Conservation (phyloP, 2,329 filamentous ascomycete genomes). For the Drechmeria coniospora region DNA sequence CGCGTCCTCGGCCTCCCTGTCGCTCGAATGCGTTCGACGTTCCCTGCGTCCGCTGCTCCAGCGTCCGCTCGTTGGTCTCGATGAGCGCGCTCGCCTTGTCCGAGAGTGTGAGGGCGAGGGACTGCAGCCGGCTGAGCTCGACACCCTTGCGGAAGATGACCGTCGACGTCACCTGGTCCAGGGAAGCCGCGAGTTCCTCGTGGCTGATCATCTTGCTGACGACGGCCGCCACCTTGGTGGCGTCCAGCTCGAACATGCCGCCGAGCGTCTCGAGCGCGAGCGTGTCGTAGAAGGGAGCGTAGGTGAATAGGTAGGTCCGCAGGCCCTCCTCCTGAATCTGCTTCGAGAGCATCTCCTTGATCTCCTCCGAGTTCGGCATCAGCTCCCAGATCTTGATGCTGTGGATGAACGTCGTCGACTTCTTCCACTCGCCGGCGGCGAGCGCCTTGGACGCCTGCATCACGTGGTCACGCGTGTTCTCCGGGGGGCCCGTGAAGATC, state of each 20-base stretch:
- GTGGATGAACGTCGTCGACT: slow-evolving; percentile 82
- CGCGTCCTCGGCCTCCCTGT: slow-evolving; percentile 64
- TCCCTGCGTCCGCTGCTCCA: slow-evolving; percentile 93
- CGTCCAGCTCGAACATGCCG: slow-evolving; percentile 86
- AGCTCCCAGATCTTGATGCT: slow-evolving; percentile 99
- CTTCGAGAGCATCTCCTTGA: slow-evolving; percentile 92
- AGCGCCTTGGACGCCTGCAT: slow-evolving; percentile 98
- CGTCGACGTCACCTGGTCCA: slow-evolving; percentile 93
- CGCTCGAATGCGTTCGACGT: slow-evolving; percentile 91
- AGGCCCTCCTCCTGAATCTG: slow-evolving; percentile 99
- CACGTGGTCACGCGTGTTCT: slow-evolving; percentile 97
- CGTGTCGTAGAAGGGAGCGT: slow-evolving; percentile 98
- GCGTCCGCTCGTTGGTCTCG: slow-evolving; percentile 90
- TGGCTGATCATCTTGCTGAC: slow-evolving; percentile 99
- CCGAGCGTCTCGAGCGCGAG: slow-evolving; percentile 74
- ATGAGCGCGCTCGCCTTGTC: slow-evolving; percentile 95
- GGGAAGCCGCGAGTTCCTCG: slow-evolving; percentile 87
- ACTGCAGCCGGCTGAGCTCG: slow-evolving; percentile 90
- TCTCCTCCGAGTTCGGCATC: slow-evolving; percentile 80
- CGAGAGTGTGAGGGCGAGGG: slow-evolving; percentile 78
- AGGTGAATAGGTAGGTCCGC: slow-evolving; percentile 96
- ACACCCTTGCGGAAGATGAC: slow-evolving; percentile 99
- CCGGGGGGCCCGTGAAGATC: slow-evolving; percentile 94
- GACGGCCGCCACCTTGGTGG: slow-evolving; percentile 83
- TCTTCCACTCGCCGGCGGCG: slow-evolving; percentile 97